These are phyloP conservation scores for Ocimum tenuiflorum DNA, from an alignment of 257 asterid genomes.

Conservation along the genomic window DNA sequence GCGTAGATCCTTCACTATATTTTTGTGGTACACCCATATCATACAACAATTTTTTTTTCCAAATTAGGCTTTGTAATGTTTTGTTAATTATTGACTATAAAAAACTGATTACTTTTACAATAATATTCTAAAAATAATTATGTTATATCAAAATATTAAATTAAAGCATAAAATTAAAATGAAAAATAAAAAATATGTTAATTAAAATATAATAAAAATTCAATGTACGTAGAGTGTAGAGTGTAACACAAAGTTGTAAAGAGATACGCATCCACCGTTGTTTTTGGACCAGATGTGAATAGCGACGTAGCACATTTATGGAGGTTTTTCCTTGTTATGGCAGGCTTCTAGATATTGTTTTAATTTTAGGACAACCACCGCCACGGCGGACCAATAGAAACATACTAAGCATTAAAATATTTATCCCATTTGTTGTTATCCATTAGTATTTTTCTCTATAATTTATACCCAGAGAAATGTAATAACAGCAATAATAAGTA, in stretches of 20 bases:
- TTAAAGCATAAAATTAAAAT: neutral
- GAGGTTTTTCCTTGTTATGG: neutral
- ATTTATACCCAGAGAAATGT: neutral
- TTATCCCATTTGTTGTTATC: slow-evolving; percentile 8
- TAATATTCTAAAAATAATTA: too few species aligned
- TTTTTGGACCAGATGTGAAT: slow-evolving; percentile 20
- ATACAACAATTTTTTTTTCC: too few species aligned
- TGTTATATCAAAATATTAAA: neutral
- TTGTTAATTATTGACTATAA: too few species aligned
- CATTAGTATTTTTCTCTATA: neutral
- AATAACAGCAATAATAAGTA: neutral
- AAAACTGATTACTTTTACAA: too few species aligned
- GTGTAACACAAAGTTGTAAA: too few species aligned
- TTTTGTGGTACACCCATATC: too few species aligned
- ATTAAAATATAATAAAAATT: too few species aligned
- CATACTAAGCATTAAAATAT: slow-evolving; percentile 3
- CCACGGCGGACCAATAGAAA: slow-evolving; percentile 37
- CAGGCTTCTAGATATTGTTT: neutral
- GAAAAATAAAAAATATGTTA: too few species aligned
- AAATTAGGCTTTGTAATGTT: too few species aligned
- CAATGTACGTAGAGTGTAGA: too few species aligned
- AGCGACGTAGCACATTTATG: slow-evolving; percentile 35
- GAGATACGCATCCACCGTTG: too few species aligned
- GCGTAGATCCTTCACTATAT: too few species aligned
- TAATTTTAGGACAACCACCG: slow-evolving; percentile 38